These are phyloP conservation scores for Salix caprea DNA, from an alignment of 345 rosid species.

Conservation along the genomic window DNA sequence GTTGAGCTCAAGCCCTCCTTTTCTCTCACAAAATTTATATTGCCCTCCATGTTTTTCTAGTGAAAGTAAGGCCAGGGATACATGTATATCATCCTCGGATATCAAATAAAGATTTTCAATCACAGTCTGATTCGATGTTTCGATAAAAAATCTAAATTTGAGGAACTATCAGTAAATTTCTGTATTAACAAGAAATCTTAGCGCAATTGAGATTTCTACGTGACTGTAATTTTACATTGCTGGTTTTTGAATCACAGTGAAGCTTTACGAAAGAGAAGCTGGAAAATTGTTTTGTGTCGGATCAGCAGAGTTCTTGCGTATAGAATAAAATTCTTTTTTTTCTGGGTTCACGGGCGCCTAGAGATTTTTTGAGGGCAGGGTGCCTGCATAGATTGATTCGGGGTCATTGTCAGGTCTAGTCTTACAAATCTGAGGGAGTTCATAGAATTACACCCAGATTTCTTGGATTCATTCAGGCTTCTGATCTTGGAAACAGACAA, in stretches of 20 bases:
- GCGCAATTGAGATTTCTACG: not conserved
- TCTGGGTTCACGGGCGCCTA: too few relatives aligned
- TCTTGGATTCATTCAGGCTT: not conserved
- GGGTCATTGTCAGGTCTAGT: not conserved
- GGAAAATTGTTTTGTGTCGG: not conserved
- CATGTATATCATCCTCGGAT: not conserved
- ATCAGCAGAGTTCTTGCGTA: not conserved
- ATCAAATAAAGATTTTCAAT: not conserved
- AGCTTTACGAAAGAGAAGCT: not conserved
- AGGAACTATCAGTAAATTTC: not conserved
- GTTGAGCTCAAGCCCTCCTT: conserved; percentile 33
- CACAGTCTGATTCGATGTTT: not conserved
- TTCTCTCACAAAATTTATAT: not conserved
- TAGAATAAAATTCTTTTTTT: too few relatives aligned
- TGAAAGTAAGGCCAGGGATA: not conserved
- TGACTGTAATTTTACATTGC: not conserved
- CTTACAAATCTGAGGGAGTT: not conserved
- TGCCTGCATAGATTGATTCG: not conserved
- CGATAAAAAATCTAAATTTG: not conserved
- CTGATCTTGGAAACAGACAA: not conserved
- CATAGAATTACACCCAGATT: not conserved
- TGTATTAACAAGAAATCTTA: not conserved
- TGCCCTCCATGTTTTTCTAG: not conserved
- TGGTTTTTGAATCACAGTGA: not conserved
- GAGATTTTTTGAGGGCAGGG: too few relatives aligned